Evolutionary conservation across 2,329 filamentous ascomycete species (phyloP).

Genomic region (Aspergillus ruber): DNA sequence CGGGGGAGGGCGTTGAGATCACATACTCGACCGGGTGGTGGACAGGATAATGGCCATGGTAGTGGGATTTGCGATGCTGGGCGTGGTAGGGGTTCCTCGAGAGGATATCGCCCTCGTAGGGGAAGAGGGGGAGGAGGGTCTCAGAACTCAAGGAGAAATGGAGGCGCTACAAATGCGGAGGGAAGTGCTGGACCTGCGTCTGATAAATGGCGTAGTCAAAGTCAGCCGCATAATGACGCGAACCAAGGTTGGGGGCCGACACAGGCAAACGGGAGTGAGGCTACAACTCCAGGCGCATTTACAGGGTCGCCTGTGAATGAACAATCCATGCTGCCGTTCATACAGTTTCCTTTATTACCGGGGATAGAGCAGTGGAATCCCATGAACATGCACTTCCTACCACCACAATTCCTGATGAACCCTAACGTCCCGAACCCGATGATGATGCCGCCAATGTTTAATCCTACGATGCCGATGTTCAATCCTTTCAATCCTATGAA

Average conservation of each 20-base stretch:
- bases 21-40: too few species aligned
- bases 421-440: constrained; percentile 5
- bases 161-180: too few species aligned
- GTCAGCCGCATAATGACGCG: not conserved
- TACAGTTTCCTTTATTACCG: not conserved
- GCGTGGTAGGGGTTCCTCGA: too few species aligned
- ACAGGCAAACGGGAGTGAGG: not conserved
- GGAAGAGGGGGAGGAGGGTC: too few species aligned
- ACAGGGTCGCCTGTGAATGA: not conserved
- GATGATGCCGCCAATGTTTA: constrained; percentile 5
- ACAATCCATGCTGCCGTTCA: not conserved
- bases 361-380: constrained; percentile 2
- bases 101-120: too few species aligned
- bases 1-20: too few species aligned
- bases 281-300: not conserved
- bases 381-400: constrained; percentile 8
- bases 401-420: constrained; percentile 9
- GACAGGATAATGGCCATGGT: too few species aligned
- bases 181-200: too few species aligned
- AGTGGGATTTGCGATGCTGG: too few species aligned
- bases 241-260: not conserved
- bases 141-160: not conserved
- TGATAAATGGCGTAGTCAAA: too few species aligned
- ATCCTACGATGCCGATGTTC: constrained; percentile 1
- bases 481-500: constrained; percentile 5